Conservation (phyloP, 1,284 basidiomycete genomes). For the Chalciporus sp. region DNA sequence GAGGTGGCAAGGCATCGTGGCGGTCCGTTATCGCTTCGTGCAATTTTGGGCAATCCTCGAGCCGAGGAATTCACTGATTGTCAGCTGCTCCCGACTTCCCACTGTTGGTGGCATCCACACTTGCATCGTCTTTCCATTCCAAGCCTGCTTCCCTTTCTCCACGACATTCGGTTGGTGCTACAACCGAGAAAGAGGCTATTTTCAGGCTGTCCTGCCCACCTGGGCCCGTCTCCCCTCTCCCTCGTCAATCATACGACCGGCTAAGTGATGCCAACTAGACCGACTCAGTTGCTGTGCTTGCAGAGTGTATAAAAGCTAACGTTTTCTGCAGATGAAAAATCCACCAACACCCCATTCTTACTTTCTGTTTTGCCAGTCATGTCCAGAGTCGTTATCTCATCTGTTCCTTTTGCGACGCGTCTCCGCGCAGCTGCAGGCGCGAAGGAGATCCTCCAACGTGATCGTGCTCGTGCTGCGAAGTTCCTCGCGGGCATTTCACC, state of each 20-base stretch:
- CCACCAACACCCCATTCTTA: not conserved
- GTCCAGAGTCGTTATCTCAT: slow-evolving; percentile 34
- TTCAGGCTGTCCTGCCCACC: slow-evolving; percentile 1
- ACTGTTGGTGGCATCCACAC: not conserved
- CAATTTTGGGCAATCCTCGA: not conserved
- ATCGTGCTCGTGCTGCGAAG: slow-evolving; percentile 56
- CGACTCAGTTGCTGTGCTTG: not conserved
- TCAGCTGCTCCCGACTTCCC: slow-evolving; percentile 1
- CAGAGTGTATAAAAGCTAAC: slow-evolving; percentile 23
- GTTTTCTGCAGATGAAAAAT: not conserved
- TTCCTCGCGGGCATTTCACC: slow-evolving; percentile 50
- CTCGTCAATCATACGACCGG: not conserved
- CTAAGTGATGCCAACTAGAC: not conserved
- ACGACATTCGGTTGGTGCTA: not conserved
- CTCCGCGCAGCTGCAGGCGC: slow-evolving; percentile 39
- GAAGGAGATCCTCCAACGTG: slow-evolving; percentile 52
- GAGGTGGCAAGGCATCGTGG: too few species aligned
- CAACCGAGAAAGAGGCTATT: not conserved
- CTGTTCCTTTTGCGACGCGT: slow-evolving; percentile 48
- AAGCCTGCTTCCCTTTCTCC: not conserved
- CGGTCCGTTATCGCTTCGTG: too few species aligned
- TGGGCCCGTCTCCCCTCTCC: too few species aligned
- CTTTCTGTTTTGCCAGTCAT: slow-evolving; percentile 7
- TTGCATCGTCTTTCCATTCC: slow-evolving; percentile 1
- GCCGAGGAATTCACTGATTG: not conserved